Base-by-base conservation (phyloP, 2,329 filamentous ascomycete genomes). In the Xylariales sp. region DNA sequence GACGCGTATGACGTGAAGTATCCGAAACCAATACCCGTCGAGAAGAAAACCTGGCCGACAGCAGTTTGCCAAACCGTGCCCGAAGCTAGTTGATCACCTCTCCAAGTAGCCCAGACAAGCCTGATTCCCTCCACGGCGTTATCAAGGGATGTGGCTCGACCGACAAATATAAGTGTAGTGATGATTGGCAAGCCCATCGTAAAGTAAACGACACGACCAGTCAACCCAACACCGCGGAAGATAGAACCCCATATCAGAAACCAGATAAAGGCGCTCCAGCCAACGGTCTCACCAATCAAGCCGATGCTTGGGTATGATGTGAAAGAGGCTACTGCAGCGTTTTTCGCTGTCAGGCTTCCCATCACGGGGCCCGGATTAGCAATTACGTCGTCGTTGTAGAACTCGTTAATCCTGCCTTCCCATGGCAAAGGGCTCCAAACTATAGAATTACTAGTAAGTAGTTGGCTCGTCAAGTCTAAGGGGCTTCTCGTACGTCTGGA, bases 141-240 rank as follows among this genome's bases (percentile, higher is more conserved):
- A 0, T 83, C 81, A 0, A 88, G 83, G 0, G 86, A 87, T 0
- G 84, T 75, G 0, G 84, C 81, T 1, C 86, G 83, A 18, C 85
- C 86, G 54, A 89, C 82, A 32, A 89, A 80, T 62, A 88, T 83
- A 68, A 89, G 81, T 2, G 84, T 87, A 14, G 85, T 84, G 65
- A 86, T 78, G 57, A 89, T 87, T 0, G 87, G 86, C 5, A 89
- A 74, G 0, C 85, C 86, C 86, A 89, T 88, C n/a, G 86, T 88
- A 75, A 86, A 87, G 77, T 88, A 89, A 5, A 88, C 86, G 9
- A 87, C 87, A 5, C 86, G 82, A 1, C 86, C 86, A 1, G 86
- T 88, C 67, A 87, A 75, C 0, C 86, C 85, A 23, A 89, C 85
- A 6, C 87, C 84, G 43, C 85, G 83, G 76, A 88, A 87, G 71